Base-by-base conservation (phyloP, 768 basidiomycete genomes). In the Pulveroboletus sp. region DNA sequence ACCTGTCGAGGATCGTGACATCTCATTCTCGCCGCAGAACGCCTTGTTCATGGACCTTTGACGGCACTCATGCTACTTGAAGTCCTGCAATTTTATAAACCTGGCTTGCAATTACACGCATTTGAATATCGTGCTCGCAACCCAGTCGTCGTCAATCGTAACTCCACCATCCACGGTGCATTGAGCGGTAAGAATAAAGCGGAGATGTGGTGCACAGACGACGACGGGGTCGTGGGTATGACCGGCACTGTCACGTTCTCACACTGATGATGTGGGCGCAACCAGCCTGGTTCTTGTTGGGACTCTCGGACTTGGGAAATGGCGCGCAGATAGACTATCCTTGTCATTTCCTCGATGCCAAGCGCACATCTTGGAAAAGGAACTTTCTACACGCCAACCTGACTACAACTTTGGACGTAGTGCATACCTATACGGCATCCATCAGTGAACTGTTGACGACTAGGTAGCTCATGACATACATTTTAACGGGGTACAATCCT, bases 401-500 rank as follows among this genome's bases (percentile, higher is more conserved):
- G n/a, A 37, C 50, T 35, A 63, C 38, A 46, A 5, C 18, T 27
- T 36, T 33, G 48, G 52, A 39, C 57, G 56, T 38, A 65, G 42
- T 27, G 64, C 64, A 52, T 63, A 65, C 64, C 64, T 65, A 38
- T 38, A 21, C n/a, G 17, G 43, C 9, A 15, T 30, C 30, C n/a
- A 37, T 67, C 47, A 56, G 54, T 39, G 18, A 52, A 40, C 39
- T 3, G 10, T 27, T n/a, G 14, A 17, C 27, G 24, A 11, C 6
- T 5, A 21, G 21, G 21, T 2, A 27, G 21, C 45, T 18, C 9
- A 8, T 9, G 14, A 67, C 83, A 26, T 49, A 92, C 93, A 90
- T 90, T 76, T 90, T 93, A 2, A 97, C 93, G 26, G 76, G 75
- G 66, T 85, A 96, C 47, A 97, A 63, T 14, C 83, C 92, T 41